Base-by-base conservation (phyloP, 139 green algal genomes). In the Micractinium sp. region DNA sequence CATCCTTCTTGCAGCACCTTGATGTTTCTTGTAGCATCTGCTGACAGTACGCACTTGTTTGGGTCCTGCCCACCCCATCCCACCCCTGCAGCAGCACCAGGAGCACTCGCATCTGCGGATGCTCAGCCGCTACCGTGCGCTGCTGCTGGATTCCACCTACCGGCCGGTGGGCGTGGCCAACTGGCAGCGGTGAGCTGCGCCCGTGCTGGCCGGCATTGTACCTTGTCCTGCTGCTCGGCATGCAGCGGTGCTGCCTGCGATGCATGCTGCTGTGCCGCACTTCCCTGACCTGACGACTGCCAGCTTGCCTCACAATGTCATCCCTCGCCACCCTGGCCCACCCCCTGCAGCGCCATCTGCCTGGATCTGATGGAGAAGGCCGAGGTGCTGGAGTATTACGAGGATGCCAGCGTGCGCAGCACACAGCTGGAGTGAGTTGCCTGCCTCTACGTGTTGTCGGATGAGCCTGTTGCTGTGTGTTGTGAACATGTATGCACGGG, bases 331-430 rank as follows among this genome's bases (percentile, higher is more conserved):
- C 47, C 9, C 47, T 56, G 47, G 47, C 47, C 22, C 63, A 16
- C 63, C 14, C 63, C 74, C 74, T 56, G 83, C 83, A 87, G 83
- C 23, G 92, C 93, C 35, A 87, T 94, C 61, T 91, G 89, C 61
- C 41, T 94, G 69, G 90, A 93, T 80, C 39, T 93, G 15, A 84
- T 92, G 47, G 86, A 93, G 67, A 96, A 96, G 83, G 93, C 93
- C 18, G 93, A 96, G 75, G 93, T 96, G 25, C 86, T 96, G 27
- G 92, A 96, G 90, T 96, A 96, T 33, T 96, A 95, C 63, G 90
- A 95, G 14, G 77, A 78, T 38, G 39, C 61, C n/a, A 47, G 33
- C 33, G 74, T 22, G 74, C 74, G 74, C 74, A 71, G n/a, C 16
- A 31, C 33, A 47, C n/a, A 71, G 27, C 66, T 82, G 3, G 82